A percentile compares a stretch with the other conserved stretches of the same genome.
phyloP scores from a whole-genome alignment of 2,329 filamentous ascomycete genomes.

The Curvularia hawaiiensis region DNA sequence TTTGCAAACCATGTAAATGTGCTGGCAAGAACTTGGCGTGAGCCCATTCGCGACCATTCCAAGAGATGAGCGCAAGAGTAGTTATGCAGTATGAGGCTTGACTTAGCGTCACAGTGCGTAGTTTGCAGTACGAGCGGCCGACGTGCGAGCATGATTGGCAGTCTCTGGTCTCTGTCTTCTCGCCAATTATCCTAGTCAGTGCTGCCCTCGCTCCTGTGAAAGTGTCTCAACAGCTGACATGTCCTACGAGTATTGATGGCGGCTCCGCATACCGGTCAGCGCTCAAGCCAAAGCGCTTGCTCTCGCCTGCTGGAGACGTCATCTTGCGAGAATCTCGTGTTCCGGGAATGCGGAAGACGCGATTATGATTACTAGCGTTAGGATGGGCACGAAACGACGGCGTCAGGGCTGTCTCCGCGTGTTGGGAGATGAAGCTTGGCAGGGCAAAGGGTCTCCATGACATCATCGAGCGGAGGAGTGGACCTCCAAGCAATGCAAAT shows the following conservation, averaged over 20 bases:
- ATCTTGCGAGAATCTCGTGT: not conserved
- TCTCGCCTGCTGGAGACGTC: not conserved
- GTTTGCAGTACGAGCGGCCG: not conserved
- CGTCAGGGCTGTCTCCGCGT: too few relatives aligned
- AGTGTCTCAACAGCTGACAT: not conserved
- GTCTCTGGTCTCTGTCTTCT: not conserved
- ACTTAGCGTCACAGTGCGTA: not conserved
- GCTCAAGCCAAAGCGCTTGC: not conserved
- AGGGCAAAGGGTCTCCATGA: conserved; percentile 11
- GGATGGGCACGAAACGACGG: conserved; percentile 21
- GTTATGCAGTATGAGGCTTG: not conserved
- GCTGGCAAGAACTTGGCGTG: too few relatives aligned
- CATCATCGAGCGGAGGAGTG: conserved; percentile 1
- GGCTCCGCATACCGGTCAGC: not conserved
- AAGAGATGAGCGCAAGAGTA: not conserved
- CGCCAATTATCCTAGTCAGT: not conserved
- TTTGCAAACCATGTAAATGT: too few relatives aligned
- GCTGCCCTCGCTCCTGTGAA: not conserved
- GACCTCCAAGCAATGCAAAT: conserved; percentile 7
- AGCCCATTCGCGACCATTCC: not conserved
- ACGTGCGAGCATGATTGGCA: not conserved
- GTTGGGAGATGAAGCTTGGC: not conserved
- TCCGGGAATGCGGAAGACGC: not conserved
- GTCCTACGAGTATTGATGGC: not conserved
- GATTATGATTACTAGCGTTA: conserved; percentile 1